These are phyloP conservation scores for Porogramme epimiltina DNA, from an alignment of 1,284 basidiomycete species.

Conservation along the genomic window DNA sequence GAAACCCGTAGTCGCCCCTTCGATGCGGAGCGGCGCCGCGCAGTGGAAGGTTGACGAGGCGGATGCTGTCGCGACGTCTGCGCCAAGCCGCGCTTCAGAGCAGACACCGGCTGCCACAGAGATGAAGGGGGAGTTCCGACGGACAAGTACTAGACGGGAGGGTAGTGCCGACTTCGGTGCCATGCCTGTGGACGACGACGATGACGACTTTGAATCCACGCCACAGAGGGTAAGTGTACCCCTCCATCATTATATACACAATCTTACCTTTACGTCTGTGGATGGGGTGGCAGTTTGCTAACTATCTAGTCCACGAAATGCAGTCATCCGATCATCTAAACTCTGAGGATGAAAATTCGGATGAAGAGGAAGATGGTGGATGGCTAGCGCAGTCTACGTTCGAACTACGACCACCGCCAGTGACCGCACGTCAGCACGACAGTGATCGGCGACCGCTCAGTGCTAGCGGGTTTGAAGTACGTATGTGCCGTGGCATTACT, in stretches of 20 bases:
- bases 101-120: constrained; percentile 26
- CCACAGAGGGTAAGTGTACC: constrained; percentile 53
- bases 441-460: constrained; percentile 53
- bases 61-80: constrained; percentile 41
- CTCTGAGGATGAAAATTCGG: constrained; percentile 47
- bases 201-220: constrained; percentile 38
- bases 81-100: constrained; percentile 20
- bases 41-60: constrained; percentile 77
- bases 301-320: constrained; percentile 75
- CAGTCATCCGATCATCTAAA: constrained; percentile 59
- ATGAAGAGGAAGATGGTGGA: constrained; percentile 70
- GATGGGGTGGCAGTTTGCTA: constrained; percentile 56
- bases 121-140: constrained; percentile 58
- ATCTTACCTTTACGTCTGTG: not conserved
- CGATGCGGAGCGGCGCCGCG: constrained; percentile 34
- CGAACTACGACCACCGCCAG: constrained; percentile 56
- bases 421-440: constrained; percentile 49
- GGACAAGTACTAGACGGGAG: constrained; percentile 48
- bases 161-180: constrained; percentile 71
- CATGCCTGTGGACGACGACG: constrained; percentile 49
- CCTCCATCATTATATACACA: not conserved
- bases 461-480: constrained; percentile 60
- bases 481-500: constrained; percentile 25
- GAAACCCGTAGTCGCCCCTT: constrained; percentile 61
- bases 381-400: constrained; percentile 80